Conservation (phyloP, 106 monocot genomes). For the Platanthera zijinensis region DNA sequence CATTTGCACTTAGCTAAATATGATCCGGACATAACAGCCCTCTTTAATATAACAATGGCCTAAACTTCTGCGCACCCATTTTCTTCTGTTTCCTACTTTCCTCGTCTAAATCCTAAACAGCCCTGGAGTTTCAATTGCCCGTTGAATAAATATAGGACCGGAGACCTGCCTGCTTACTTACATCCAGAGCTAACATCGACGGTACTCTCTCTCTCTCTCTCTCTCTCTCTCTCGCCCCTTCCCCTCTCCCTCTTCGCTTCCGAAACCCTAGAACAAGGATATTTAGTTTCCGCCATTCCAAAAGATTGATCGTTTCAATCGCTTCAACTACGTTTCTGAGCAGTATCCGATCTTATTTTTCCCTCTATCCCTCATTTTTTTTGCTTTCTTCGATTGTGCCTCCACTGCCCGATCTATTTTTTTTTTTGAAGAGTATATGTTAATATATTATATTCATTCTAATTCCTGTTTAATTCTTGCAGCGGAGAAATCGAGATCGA, state of each 20-base stretch:
- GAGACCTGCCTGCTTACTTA: not conserved
- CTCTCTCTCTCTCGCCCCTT: not conserved
- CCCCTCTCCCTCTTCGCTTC: not conserved
- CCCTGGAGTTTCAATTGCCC: no score
- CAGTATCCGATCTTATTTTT: not conserved
- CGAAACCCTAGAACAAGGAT: not conserved
- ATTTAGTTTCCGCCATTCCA: not conserved
- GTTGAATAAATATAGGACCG: not conserved
- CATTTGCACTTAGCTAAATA: no score
- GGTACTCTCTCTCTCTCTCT: not conserved
- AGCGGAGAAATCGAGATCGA: not conserved
- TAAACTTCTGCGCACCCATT: no score
- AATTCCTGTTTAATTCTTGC: not conserved
- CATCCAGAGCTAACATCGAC: not conserved
- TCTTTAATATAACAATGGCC: no score
- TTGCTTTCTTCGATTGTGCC: not conserved
- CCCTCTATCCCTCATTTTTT: not conserved
- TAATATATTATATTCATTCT: not conserved
- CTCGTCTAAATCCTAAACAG: no score
- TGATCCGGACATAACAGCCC: no score
- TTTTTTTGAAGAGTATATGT: not conserved
- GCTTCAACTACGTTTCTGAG: not conserved
- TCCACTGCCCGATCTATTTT: not conserved
- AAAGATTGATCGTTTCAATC: not conserved
- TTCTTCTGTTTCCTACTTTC: no score